Evolutionary conservation across 768 basidiomycete species (phyloP).

Genomic region (Lentinula boryana): DNA sequence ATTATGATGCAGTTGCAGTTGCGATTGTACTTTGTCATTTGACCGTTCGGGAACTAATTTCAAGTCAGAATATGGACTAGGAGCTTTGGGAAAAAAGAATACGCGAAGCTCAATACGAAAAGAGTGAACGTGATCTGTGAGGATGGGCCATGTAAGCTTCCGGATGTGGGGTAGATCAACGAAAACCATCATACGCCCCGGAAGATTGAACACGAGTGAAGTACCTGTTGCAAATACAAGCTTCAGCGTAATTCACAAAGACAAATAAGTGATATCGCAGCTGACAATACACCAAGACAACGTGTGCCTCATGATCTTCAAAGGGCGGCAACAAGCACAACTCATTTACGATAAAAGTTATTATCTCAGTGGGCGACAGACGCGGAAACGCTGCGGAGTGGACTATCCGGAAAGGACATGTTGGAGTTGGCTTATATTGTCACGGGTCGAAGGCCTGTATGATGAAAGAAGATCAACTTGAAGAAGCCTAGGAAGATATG

Average conservation of each 20-base stretch:
- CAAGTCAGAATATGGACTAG: background rate
- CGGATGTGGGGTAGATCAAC: background rate
- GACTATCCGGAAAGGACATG: background rate
- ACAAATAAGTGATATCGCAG: background rate
- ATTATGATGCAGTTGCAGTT: background rate
- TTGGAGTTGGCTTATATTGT: background rate
- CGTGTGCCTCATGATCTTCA: background rate
- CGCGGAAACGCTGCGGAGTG: background rate
- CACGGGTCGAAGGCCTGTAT: background rate
- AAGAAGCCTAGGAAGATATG: background rate
- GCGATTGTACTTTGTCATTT: background rate
- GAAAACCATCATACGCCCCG: background rate
- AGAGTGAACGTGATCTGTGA: background rate
- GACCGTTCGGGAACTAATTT: background rate
- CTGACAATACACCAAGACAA: background rate
- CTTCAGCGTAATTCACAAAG: too few species aligned
- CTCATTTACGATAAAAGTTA: background rate
- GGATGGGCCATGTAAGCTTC: background rate
- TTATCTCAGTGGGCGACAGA: background rate
- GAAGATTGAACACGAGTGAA: background rate
- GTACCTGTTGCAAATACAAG: background rate
- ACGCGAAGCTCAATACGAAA: background rate
- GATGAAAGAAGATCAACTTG: background rate
- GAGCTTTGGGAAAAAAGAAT: background rate
- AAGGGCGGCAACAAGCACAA: background rate